Percentiles rank a stretch among this genome's conserved stretches.
phyloP scores from a whole-genome alignment of 768 basidiomycete genomes.

The Leccinum obscurum region DNA sequence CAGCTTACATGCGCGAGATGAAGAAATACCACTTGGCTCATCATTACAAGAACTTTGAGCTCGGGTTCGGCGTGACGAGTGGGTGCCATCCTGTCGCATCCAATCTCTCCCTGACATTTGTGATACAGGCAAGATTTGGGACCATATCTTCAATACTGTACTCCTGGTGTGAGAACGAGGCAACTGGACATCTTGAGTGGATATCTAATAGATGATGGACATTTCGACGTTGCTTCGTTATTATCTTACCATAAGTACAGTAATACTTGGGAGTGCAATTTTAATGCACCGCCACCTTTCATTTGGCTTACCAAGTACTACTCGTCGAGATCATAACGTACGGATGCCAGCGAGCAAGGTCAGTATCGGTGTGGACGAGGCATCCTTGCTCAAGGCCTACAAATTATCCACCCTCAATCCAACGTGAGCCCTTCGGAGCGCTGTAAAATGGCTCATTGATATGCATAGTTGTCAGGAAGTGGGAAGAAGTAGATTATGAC shows the following conservation, averaged over 20 bases:
- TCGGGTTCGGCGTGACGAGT: conserved; percentile 97
- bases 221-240: conserved; percentile 14
- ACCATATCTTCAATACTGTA: conserved; percentile 84
- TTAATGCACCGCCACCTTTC: conserved; percentile 18
- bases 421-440: conserved; percentile 46
- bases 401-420: conserved; percentile 77
- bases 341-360: conserved; percentile 45
- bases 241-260: not conserved
- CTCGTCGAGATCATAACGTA: not conserved
- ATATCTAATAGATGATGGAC: conserved; percentile 3
- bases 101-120: conserved; percentile 3
- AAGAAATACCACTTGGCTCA: conserved; percentile 98
- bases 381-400: conserved; percentile 82
- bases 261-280: conserved; percentile 8
- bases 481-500: conserved; percentile 91
- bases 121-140: conserved; percentile 84
- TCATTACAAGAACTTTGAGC: conserved; percentile 97
- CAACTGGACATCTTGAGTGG: too few relatives aligned
- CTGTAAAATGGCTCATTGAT: conserved; percentile 6
- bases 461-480: conserved; percentile 50
- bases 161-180: conserved; percentile 51
- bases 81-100: conserved; percentile 24
- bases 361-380: conserved; percentile 77
- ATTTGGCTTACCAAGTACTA: not conserved
- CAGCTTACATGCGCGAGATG: conserved; percentile 85